A percentile compares a stretch with the other conserved stretches of the same genome.
These are phyloP conservation scores for Fusarium dlaminii DNA, from an alignment of 2,329 filamentous ascomycete genomes.

Conservation along the genomic window DNA sequence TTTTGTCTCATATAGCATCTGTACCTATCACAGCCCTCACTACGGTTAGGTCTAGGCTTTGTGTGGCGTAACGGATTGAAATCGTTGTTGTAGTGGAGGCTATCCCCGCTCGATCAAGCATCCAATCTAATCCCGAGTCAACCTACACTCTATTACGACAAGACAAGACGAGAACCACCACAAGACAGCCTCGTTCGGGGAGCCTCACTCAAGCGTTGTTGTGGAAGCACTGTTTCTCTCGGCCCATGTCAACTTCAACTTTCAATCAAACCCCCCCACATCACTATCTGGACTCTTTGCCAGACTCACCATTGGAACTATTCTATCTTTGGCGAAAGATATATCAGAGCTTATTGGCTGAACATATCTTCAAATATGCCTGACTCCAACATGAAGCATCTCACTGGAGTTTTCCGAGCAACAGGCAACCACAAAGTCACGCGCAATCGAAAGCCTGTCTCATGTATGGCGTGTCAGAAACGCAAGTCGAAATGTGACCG, in stretches of 20 bases:
- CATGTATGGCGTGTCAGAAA: slow-evolving; percentile 53
- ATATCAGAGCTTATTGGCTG: not conserved
- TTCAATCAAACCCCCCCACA: not conserved
- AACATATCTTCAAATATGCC: slow-evolving; percentile 31
- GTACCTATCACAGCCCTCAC: not conserved
- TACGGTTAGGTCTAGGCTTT: not conserved
- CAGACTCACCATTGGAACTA: not conserved
- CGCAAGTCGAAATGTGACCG: slow-evolving; percentile 57
- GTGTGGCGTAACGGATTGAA: not conserved
- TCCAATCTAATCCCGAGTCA: not conserved
- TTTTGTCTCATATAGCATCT: not conserved
- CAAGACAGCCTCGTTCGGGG: not conserved
- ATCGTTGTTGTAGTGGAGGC: not conserved
- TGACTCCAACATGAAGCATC: slow-evolving; percentile 31
- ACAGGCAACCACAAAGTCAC: slow-evolving; percentile 47
- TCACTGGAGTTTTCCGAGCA: slow-evolving; percentile 51
- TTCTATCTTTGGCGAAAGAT: not conserved
- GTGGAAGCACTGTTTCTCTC: not conserved
- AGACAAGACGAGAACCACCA: not conserved
- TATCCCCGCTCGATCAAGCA: not conserved
- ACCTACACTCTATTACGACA: not conserved
- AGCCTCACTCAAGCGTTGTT: not conserved
- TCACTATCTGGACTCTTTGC: not conserved
- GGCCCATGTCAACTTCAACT: not conserved
- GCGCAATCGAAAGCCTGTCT: slow-evolving; percentile 54